A percentile compares a stretch with the other conserved stretches of the same genome.
Evolutionary conservation across 1,284 basidiomycete species (phyloP).

Genomic region (Malassezia nana): DNA sequence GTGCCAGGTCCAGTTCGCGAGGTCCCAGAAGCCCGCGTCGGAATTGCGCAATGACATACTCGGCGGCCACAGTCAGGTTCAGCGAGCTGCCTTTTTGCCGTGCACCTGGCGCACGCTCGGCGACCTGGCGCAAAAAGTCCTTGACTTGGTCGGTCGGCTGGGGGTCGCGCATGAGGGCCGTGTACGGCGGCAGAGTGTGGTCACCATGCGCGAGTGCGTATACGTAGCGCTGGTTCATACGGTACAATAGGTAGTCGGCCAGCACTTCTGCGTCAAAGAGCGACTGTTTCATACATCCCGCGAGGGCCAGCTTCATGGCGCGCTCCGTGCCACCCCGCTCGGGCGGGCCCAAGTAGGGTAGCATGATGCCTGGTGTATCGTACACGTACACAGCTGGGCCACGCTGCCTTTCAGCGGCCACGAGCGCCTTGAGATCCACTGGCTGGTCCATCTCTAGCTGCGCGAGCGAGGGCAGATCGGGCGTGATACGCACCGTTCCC

Average conservation of each 20-base stretch:
- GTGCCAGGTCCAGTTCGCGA: slow-evolving; percentile 35
- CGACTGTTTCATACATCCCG: slow-evolving; percentile 79
- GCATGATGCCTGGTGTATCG: slow-evolving; percentile 93
- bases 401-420: slow-evolving; percentile 65
- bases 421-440: slow-evolving; percentile 15
- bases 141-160: slow-evolving; percentile 30
- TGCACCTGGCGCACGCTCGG: slow-evolving; percentile 36
- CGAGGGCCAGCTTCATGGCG: slow-evolving; percentile 82
- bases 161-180: slow-evolving; percentile 5
- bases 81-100: slow-evolving; percentile 27
- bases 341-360: slow-evolving; percentile 83
- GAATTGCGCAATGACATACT: slow-evolving; percentile 38
- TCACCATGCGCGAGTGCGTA: background rate
- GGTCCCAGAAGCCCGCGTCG: slow-evolving; percentile 31
- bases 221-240: slow-evolving; percentile 62
- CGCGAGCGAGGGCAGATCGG: slow-evolving; percentile 18
- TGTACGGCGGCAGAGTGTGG: slow-evolving; percentile 14
- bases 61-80: slow-evolving; percentile 33
- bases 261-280: slow-evolving; percentile 75
- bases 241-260: slow-evolving; percentile 77
- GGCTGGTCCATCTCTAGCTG: slow-evolving; percentile 1
- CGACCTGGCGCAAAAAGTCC: slow-evolving; percentile 25
- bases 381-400: slow-evolving; percentile 79
- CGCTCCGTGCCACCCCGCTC: slow-evolving; percentile 67
- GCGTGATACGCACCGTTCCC: slow-evolving; percentile 44